Conservation (phyloP, 768 basidiomycete species). For the Boletellus ananiceps region DNA sequence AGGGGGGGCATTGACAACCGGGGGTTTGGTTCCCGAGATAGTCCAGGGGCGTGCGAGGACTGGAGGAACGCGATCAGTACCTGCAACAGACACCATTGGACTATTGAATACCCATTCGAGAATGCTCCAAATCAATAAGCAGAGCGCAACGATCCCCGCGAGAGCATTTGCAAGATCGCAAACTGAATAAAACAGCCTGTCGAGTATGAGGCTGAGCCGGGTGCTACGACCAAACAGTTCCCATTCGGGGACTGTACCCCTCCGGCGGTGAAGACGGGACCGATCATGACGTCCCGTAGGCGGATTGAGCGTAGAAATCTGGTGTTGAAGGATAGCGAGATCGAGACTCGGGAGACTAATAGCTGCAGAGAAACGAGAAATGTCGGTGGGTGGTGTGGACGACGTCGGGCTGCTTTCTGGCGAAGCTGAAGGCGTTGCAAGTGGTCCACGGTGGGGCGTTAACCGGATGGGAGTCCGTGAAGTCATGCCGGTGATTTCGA, state of each 20-base stretch:
- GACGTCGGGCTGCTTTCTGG: slow-evolving; percentile 16
- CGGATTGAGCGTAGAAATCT: slow-evolving; percentile 5
- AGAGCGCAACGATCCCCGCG: slow-evolving; percentile 14
- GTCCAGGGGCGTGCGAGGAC: slow-evolving; percentile 13
- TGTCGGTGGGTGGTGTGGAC: slow-evolving; percentile 12
- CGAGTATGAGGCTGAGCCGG: slow-evolving; percentile 1
- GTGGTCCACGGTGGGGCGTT: slow-evolving; percentile 26
- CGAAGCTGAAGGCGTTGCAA: slow-evolving; percentile 20
- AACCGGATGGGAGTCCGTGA: slow-evolving; percentile 23
- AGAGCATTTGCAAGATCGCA: slow-evolving; percentile 15
- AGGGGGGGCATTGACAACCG: slow-evolving; percentile 8
- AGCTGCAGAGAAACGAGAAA: slow-evolving; percentile 3
- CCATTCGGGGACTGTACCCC: not conserved
- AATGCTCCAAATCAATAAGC: slow-evolving; percentile 18
- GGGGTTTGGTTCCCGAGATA: slow-evolving; percentile 1
- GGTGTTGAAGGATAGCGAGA: slow-evolving; percentile 6
- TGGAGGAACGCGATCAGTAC: slow-evolving; percentile 10
- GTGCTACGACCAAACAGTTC: not conserved
- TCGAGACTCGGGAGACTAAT: slow-evolving; percentile 8
- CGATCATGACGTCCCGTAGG: not conserved
- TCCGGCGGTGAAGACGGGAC: not conserved
- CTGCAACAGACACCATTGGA: not conserved
- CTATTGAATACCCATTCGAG: slow-evolving; percentile 20
- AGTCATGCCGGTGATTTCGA: slow-evolving; percentile 19
- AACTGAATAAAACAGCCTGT: slow-evolving; percentile 1